Evolutionary conservation across 2,329 filamentous ascomycete species (phyloP).

Genomic region (Aspergillus spinulosporus): DNA sequence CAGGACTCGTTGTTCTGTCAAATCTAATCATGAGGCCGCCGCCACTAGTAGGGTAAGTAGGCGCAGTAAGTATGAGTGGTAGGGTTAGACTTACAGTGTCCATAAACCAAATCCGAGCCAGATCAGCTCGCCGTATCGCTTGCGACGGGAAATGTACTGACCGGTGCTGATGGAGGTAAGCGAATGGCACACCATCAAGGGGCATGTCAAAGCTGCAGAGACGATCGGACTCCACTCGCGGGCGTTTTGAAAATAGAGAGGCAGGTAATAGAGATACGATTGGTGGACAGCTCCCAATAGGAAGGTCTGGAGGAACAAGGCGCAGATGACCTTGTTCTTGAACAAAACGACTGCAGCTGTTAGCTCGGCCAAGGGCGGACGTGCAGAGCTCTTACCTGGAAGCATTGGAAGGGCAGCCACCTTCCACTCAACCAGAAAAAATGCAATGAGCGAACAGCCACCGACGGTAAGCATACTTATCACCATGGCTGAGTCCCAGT

Average conservation of each 20-base stretch:
- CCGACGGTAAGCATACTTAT: slow-evolving; percentile 61
- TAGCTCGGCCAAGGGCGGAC: background rate
- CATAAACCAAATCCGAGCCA: slow-evolving; percentile 50
- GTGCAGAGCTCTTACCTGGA: slow-evolving; percentile 38
- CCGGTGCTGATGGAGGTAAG: slow-evolving; percentile 46
- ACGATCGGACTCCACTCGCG: slow-evolving; percentile 46
- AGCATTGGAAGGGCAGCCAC: slow-evolving; percentile 61
- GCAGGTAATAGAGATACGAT: slow-evolving; percentile 60
- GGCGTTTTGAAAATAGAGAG: slow-evolving; percentile 63
- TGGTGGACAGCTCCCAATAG: slow-evolving; percentile 63
- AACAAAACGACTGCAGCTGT: slow-evolving; percentile 47
- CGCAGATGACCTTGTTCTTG: slow-evolving; percentile 53
- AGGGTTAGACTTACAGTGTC: slow-evolving; percentile 42
- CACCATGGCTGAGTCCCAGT: slow-evolving; percentile 58
- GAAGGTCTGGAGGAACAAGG: slow-evolving; percentile 60
- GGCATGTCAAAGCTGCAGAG: slow-evolving; percentile 55
- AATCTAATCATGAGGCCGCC: slow-evolving; percentile 56
- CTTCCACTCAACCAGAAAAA: slow-evolving; percentile 58
- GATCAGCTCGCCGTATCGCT: slow-evolving; percentile 62
- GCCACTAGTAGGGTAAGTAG: slow-evolving; percentile 35
- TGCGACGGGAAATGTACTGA: slow-evolving; percentile 58
- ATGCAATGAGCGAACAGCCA: slow-evolving; percentile 48
- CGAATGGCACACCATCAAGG: slow-evolving; percentile 52
- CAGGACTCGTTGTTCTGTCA: slow-evolving; percentile 46
- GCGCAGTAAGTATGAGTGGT: background rate